phyloP scores from a whole-genome alignment of 495 filamentous ascomycete genomes.

The Hypoxylon rickii region DNA sequence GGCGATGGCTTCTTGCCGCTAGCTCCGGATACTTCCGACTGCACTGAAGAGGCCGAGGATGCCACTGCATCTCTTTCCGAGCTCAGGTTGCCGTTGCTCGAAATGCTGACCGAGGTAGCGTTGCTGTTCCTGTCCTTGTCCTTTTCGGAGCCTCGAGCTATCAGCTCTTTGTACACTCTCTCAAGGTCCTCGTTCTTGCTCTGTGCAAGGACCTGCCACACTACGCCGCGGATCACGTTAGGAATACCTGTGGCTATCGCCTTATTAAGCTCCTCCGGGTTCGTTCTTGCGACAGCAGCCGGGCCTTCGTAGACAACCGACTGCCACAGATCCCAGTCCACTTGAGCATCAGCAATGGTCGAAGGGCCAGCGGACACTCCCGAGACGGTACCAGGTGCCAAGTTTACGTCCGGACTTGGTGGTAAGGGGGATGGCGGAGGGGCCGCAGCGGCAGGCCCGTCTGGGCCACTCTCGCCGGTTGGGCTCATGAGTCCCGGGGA shows the following conservation, averaged over 20 bases:
- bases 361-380: conserved; percentile 75
- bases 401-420: conserved; percentile 55
- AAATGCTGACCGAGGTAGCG: conserved; percentile 46
- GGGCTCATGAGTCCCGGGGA: conserved; percentile 58
- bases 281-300: conserved; percentile 79
- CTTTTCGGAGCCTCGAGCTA: conserved; percentile 79
- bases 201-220: conserved; percentile 96
- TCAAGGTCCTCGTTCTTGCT: conserved; percentile 92
- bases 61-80: conserved; percentile 66
- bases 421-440: conserved; percentile 54
- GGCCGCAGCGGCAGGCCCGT: conserved; percentile 55
- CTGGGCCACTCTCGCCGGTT: conserved; percentile 45
- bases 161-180: conserved; percentile 81
- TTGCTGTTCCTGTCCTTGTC: conserved; percentile 66
- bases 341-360: conserved; percentile 64
- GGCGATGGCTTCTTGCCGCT: conserved; percentile 62
- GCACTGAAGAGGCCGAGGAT: conserved; percentile 81
- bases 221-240: conserved; percentile 89
- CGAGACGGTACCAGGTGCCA: conserved; percentile 82
- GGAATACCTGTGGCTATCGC: conserved; percentile 95
- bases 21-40: conserved; percentile 76
- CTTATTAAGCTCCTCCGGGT: conserved; percentile 82
- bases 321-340: conserved; percentile 99
- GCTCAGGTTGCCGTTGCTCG: conserved; percentile 45
- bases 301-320: conserved; percentile 91